Evolutionary conservation across 2,329 filamentous ascomycete species (phyloP).

Genomic region (Colletotrichum melonis): DNA sequence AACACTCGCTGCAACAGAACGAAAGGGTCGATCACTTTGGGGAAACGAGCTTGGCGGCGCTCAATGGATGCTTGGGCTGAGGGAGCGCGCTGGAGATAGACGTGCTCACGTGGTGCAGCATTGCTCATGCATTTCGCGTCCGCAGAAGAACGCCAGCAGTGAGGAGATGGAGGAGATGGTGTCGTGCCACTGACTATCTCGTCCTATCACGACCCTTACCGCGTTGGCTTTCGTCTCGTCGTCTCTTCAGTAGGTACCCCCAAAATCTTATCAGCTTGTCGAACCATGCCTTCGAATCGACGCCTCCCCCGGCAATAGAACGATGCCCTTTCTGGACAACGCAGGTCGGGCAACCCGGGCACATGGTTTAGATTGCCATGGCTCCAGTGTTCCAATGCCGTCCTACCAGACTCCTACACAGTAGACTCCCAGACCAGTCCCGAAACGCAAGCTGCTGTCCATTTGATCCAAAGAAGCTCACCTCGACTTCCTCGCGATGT

Average conservation of each 20-base stretch:
- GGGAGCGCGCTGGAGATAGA: conserved; percentile 1
- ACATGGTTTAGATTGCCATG: not conserved
- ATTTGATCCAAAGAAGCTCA: not conserved
- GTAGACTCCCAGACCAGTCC: not conserved
- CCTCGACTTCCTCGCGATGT: not conserved
- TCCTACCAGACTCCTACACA: not conserved
- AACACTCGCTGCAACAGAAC: not conserved
- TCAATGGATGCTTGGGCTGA: not conserved
- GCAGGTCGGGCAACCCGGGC: not conserved
- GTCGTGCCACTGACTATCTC: not conserved
- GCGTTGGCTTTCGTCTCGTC: not conserved
- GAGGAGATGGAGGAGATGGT: not conserved
- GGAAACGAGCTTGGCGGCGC: not conserved
- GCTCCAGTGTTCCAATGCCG: not conserved
- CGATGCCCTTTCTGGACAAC: not conserved
- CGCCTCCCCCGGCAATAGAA: not conserved
- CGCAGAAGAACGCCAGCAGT: too few relatives aligned
- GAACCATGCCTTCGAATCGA: not conserved
- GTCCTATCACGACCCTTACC: conserved; percentile 7
- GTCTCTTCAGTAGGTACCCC: not conserved
- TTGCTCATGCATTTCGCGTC: not conserved
- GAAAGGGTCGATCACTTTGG: not conserved
- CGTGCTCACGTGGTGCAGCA: not conserved
- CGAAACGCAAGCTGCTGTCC: not conserved
- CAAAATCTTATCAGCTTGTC: conserved; percentile 7